Evolutionary conservation across 208 protist species (phyloP).

Genomic region (Sergeia podlipaevii): DNA sequence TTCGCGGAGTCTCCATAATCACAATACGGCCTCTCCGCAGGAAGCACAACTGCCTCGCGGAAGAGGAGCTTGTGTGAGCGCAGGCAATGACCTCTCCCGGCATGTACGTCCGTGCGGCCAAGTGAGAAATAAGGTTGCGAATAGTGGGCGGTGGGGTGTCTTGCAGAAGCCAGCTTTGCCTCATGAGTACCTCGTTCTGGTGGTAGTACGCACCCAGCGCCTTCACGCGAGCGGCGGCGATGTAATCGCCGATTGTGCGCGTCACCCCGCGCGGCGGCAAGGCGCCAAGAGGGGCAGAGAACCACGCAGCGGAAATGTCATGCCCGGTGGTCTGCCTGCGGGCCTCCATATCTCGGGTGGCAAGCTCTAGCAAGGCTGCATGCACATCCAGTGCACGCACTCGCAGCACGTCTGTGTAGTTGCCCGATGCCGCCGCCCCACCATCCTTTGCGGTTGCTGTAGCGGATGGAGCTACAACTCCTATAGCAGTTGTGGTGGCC

Average conservation of each 20-base stretch:
- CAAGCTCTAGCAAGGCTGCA: slow-evolving; percentile 41
- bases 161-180: slow-evolving; percentile 89
- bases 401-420: slow-evolving; percentile 48
- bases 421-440: neutral
- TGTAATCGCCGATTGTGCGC: slow-evolving; percentile 25
- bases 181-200: slow-evolving; percentile 68
- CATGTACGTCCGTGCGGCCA: slow-evolving; percentile 63
- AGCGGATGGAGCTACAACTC: too few species aligned
- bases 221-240: slow-evolving; percentile 52
- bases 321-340: neutral
- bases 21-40: slow-evolving; percentile 50
- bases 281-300: slow-evolving; percentile 8
- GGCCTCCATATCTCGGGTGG: neutral
- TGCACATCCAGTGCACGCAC: slow-evolving; percentile 70
- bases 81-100: slow-evolving; percentile 77
- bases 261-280: slow-evolving; percentile 8
- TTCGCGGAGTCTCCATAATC: slow-evolving; percentile 50
- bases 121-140: slow-evolving; percentile 57
- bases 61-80: slow-evolving; percentile 29
- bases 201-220: slow-evolving; percentile 61
- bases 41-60: neutral
- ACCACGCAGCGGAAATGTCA: slow-evolving; percentile 21
- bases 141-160: slow-evolving; percentile 72
- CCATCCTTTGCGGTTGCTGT: slow-evolving; percentile 1
- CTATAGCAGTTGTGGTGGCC: slow-evolving; percentile 34